Conservation (phyloP, 768 basidiomycete genomes). For the Leccinum incarnatum region DNA sequence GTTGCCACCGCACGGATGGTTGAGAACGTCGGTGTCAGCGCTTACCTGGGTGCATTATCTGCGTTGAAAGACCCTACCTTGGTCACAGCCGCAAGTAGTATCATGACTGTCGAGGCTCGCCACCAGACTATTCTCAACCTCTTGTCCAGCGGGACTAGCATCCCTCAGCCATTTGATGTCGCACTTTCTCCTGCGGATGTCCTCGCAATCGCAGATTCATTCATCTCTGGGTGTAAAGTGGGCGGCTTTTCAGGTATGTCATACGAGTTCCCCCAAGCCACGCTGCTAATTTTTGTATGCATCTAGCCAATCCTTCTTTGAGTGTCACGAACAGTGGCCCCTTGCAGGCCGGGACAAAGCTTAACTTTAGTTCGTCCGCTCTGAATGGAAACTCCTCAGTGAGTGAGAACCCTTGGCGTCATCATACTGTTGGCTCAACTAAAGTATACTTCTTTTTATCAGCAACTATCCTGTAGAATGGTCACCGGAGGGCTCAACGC, state of each 20-base stretch:
- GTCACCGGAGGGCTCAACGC: slow-evolving; percentile 56
- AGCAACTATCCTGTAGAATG: slow-evolving; percentile 75
- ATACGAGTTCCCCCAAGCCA: not conserved
- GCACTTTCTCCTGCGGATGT: slow-evolving; percentile 67
- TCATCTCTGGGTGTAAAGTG: slow-evolving; percentile 67
- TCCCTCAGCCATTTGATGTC: slow-evolving; percentile 72
- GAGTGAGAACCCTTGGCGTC: slow-evolving; percentile 33
- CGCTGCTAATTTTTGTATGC: not conserved
- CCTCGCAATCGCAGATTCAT: slow-evolving; percentile 62
- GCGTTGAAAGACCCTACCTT: slow-evolving; percentile 59
- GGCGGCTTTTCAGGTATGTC: slow-evolving; percentile 49
- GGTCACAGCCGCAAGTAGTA: slow-evolving; percentile 65
- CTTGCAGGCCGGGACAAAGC: slow-evolving; percentile 52
- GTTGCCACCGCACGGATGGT: slow-evolving; percentile 67
- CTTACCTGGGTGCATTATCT: slow-evolving; percentile 72
- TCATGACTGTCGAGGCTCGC: slow-evolving; percentile 79
- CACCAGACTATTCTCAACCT: slow-evolving; percentile 79
- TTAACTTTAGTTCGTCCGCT: slow-evolving; percentile 59
- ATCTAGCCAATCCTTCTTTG: slow-evolving; percentile 56
- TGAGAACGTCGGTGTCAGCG: slow-evolving; percentile 72
- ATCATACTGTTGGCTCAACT: slow-evolving; percentile 4
- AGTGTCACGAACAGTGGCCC: slow-evolving; percentile 62
- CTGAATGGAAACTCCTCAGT: slow-evolving; percentile 48
- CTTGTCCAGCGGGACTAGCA: slow-evolving; percentile 51
- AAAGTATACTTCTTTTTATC: slow-evolving; percentile 1